These are phyloP conservation scores for Ceratopteris richardii DNA, from an alignment of 75 land plant genomes.

Conservation along the genomic window DNA sequence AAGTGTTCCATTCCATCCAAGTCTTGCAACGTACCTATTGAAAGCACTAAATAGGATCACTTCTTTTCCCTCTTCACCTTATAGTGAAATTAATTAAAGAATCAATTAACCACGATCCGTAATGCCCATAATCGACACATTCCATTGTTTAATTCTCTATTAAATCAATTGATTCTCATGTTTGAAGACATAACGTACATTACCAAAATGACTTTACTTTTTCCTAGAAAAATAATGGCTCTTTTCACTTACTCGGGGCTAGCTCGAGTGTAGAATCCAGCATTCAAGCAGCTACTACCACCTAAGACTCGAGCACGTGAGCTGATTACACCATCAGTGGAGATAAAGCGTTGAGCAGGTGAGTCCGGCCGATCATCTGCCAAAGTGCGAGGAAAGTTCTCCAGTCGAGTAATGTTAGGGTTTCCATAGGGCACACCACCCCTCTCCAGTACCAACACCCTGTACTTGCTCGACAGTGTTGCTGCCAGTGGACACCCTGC, in stretches of 20 bases:
- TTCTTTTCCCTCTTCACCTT: no score
- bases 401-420: conserved; percentile 34
- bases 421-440: conserved; percentile 69
- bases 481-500: conserved; percentile 82
- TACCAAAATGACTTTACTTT: no score
- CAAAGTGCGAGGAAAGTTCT: conserved; percentile 47
- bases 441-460: conserved; percentile 58
- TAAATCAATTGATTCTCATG: no score
- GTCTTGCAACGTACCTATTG: conserved; percentile 9
- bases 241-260: conserved; percentile 28
- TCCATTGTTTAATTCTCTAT: no score
- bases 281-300: conserved; percentile 71
- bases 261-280: conserved; percentile 78
- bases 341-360: conserved; percentile 60
- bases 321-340: conserved; percentile 73
- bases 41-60: no score
- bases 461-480: conserved; percentile 33
- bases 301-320: conserved; percentile 70
- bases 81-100: no score
- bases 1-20: conserved; percentile 47
- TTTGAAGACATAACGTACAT: no score
- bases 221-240: no score
- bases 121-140: no score
- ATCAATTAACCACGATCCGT: no score
- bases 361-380: conserved; percentile 37